phyloP scores from a whole-genome alignment of 2,329 filamentous ascomycete species.

The Dothideomycetes sp. region DNA sequence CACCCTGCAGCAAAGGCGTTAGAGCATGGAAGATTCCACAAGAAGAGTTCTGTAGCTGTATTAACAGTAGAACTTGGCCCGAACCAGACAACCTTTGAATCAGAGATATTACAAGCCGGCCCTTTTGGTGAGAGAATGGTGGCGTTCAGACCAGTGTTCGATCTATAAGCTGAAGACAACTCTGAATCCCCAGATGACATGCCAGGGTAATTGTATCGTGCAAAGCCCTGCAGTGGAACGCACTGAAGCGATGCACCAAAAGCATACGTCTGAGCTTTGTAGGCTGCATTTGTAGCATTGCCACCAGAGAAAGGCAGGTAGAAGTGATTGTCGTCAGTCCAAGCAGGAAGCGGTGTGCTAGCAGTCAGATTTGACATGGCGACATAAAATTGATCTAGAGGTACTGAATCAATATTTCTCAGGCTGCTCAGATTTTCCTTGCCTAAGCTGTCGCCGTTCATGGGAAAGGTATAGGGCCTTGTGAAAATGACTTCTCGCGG shows the following conservation, averaged over 20 bases:
- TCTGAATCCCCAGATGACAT: no score
- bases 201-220: no score
- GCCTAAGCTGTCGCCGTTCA: slow-evolving; percentile 19
- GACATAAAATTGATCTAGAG: slow-evolving; percentile 37
- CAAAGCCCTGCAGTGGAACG: slow-evolving; percentile 20
- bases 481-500: slow-evolving; percentile 12
- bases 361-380: slow-evolving; percentile 38
- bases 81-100: no score
- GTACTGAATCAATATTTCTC: no score
- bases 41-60: no score
- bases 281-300: slow-evolving; percentile 15
- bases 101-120: no score
- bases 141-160: no score
- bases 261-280: slow-evolving; percentile 24
- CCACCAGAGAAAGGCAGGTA: slow-evolving; percentile 35
- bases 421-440: background rate
- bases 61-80: no score
- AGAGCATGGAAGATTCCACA: no score
- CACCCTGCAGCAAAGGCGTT: no score
- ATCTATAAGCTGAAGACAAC: no score
- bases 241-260: slow-evolving; percentile 31
- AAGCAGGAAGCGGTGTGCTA: slow-evolving; percentile 39
- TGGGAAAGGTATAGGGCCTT: slow-evolving; percentile 19
- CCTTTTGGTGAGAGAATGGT: no score
- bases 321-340: slow-evolving; percentile 38